These are phyloP conservation scores for Lachnellula hyalina DNA, from an alignment of 2,329 filamentous ascomycete genomes.

Conservation along the genomic window DNA sequence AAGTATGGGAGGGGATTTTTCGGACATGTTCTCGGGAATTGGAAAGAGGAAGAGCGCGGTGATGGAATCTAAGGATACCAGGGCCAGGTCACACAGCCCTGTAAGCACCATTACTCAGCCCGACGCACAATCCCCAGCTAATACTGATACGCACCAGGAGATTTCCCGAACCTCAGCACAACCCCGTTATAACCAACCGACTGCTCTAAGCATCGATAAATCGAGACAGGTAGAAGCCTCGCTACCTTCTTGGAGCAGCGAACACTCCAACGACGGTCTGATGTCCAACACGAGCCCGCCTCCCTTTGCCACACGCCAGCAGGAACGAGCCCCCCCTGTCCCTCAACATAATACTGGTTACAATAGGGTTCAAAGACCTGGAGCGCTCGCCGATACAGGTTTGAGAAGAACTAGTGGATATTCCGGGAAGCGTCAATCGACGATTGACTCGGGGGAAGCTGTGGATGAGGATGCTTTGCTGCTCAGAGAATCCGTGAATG, in stretches of 20 bases:
- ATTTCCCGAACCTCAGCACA: constrained; percentile 15
- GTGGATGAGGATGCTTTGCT: constrained; percentile 31
- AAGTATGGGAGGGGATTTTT: constrained; percentile 32
- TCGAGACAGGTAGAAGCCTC: constrained; percentile 24
- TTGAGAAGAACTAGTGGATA: constrained; percentile 29
- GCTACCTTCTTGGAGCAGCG: constrained; percentile 29
- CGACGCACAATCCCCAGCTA: constrained; percentile 1
- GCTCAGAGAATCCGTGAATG: constrained; percentile 28
- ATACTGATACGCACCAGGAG: constrained; percentile 20
- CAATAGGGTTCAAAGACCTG: constrained; percentile 16
- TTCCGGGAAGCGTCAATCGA: constrained; percentile 24
- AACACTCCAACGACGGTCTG: constrained; percentile 28
- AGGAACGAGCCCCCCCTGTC: constrained; percentile 20
- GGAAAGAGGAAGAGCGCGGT: constrained; percentile 27
- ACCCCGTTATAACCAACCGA: constrained; percentile 22
- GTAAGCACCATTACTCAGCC: constrained; percentile 16
- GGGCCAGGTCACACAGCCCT: constrained; percentile 23
- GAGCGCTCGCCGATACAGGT: constrained; percentile 13
- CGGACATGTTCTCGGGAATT: constrained; percentile 31
- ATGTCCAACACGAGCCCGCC: constrained; percentile 27
- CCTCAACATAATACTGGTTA: constrained; percentile 15
- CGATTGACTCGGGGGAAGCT: constrained; percentile 22
- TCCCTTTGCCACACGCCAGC: constrained; percentile 9
- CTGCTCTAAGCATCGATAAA: constrained; percentile 27
- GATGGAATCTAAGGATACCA: constrained; percentile 22